Evolutionary conservation across 2,329 filamentous ascomycete species (phyloP).

Genomic region (Penicillium polonicum): DNA sequence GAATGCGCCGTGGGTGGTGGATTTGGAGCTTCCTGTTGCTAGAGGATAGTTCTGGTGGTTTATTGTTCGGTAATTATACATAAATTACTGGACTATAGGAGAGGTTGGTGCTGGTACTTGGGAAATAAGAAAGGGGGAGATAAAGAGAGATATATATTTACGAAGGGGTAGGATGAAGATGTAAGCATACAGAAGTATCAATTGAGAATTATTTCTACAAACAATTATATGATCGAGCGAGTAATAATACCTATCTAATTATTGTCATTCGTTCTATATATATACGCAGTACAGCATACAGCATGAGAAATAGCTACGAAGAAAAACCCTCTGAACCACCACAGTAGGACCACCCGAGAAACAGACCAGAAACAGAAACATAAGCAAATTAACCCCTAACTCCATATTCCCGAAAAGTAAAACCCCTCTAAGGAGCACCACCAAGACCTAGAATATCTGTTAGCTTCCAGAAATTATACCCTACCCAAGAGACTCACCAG

Average conservation of each 20-base stretch:
- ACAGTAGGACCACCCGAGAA: not conserved
- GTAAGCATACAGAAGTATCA: not conserved
- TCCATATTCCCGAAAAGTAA: not conserved
- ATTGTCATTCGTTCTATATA: not conserved
- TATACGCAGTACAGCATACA: not conserved
- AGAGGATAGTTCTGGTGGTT: not conserved
- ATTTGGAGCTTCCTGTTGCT: conserved; percentile 48
- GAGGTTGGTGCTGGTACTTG: no score
- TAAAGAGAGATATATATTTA: not conserved
- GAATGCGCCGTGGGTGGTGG: conserved; percentile 58
- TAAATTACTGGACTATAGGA: no score
- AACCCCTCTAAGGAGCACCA: not conserved
- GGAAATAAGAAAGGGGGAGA: no score
- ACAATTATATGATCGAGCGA: not conserved
- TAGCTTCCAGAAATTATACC: not conserved
- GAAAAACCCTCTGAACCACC: not conserved
- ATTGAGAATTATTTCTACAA: not conserved
- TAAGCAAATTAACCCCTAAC: not conserved
- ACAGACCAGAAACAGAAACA: not conserved
- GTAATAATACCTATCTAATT: not conserved
- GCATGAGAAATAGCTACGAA: not conserved
- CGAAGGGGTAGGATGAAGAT: not conserved
- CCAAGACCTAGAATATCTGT: conserved; percentile 8
- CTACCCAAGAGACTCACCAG: conserved; percentile 51
- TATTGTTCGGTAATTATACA: not conserved